phyloP scores from a whole-genome alignment of 2,329 filamentous ascomycete species.

The Epichloe uncinata region DNA sequence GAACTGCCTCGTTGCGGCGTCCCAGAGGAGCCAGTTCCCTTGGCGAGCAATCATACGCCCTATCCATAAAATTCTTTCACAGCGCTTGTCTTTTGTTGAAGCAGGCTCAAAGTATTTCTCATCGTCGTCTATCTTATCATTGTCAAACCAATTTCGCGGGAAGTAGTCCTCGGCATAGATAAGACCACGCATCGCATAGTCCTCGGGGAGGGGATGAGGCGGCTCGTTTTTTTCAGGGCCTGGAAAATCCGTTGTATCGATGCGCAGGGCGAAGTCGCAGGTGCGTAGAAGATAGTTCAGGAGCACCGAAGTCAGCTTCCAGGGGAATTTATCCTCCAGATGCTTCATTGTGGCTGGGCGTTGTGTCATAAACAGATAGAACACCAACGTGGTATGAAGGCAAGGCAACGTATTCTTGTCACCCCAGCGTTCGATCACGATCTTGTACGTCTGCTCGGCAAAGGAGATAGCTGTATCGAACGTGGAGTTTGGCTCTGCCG shows the following conservation, averaged over 20 bases:
- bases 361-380: conserved; percentile 33
- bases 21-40: conserved; percentile 30
- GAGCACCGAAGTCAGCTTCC: conserved; percentile 29
- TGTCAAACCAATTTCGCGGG: conserved; percentile 43
- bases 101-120: conserved; percentile 50
- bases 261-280: conserved; percentile 17
- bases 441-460: conserved; percentile 27
- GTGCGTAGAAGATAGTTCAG: conserved; percentile 23
- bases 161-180: conserved; percentile 47
- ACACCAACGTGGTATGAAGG: conserved; percentile 48
- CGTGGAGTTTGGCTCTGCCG: conserved; percentile 10
- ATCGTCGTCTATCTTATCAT: conserved; percentile 50
- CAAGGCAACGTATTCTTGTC: conserved; percentile 49
- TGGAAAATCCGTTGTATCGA: conserved; percentile 34
- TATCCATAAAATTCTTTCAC: conserved; percentile 46
- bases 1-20: conserved; percentile 25
- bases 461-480: conserved; percentile 27
- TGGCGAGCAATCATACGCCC: conserved; percentile 32
- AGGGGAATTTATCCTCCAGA: conserved; percentile 34
- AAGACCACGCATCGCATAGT: conserved; percentile 52
- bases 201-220: conserved; percentile 50
- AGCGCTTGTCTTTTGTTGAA: conserved; percentile 43
- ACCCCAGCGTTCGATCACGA: conserved; percentile 37
- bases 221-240: conserved; percentile 26
- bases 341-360: conserved; percentile 2